phyloP scores from a whole-genome alignment of 192 early-diverging fungal genomes.

The Haplosporangium gracile region DNA sequence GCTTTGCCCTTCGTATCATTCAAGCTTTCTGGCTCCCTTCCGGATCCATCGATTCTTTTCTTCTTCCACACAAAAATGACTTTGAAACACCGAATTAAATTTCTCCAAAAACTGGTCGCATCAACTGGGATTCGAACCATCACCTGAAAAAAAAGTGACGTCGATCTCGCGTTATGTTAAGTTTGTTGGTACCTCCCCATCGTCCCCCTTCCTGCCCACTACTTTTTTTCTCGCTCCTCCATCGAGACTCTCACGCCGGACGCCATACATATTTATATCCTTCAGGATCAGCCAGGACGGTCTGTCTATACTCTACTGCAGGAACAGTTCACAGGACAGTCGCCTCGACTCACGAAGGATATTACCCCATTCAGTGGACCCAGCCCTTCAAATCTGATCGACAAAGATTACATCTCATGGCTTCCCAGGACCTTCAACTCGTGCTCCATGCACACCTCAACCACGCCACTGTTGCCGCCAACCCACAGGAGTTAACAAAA shows the following conservation, averaged over 20 bases:
- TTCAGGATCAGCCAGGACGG: neutral
- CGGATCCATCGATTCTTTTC: neutral
- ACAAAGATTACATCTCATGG: slow-evolving; percentile 6
- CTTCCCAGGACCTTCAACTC: slow-evolving; percentile 35
- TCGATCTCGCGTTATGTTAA: neutral
- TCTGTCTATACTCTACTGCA: neutral
- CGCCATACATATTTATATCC: neutral
- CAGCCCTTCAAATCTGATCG: neutral
- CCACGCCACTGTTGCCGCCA: slow-evolving; percentile 25
- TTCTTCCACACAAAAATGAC: neutral
- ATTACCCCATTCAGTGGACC: neutral
- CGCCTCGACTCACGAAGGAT: slow-evolving; percentile 1
- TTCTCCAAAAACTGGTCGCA: neutral
- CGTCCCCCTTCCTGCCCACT: neutral
- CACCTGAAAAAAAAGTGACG: neutral
- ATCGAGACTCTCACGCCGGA: neutral
- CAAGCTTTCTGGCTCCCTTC: neutral
- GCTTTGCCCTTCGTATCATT: neutral
- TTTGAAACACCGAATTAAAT: neutral
- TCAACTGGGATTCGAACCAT: neutral
- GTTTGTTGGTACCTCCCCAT: neutral
- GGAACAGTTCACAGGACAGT: neutral
- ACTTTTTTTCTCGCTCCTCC: neutral
- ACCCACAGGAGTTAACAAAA: slow-evolving; percentile 13
- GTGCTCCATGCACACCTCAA: slow-evolving; percentile 43